These are phyloP conservation scores for Penicillium sp. DNA, from an alignment of 2,329 filamentous ascomycete genomes.

Conservation along the genomic window DNA sequence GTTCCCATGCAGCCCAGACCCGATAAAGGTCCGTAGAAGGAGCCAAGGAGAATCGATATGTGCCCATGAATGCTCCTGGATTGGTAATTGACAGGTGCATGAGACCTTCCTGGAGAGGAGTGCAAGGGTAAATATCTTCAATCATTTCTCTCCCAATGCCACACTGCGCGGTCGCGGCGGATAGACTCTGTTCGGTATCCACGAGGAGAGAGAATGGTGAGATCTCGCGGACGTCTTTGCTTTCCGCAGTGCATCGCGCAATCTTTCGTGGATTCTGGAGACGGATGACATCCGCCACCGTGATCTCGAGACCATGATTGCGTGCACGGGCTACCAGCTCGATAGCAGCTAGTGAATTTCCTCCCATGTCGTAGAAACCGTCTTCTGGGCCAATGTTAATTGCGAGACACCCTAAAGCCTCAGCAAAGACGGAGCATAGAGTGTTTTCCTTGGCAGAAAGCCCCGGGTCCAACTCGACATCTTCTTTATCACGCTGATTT, in stretches of 20 bases:
- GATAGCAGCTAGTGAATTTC: constrained; percentile 31
- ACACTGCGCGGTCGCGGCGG: not conserved
- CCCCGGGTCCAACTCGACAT: not conserved
- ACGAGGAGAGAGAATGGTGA: not conserved
- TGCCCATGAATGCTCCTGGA: constrained; percentile 2
- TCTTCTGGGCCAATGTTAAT: constrained; percentile 7
- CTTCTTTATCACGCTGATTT: not conserved
- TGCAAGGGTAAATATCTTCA: constrained; percentile 39
- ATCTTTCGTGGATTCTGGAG: not conserved
- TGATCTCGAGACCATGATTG: constrained; percentile 15
- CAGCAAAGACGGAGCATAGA: not conserved
- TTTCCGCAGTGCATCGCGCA: not conserved
- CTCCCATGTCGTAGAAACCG: constrained; percentile 30
- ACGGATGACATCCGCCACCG: constrained; percentile 9
- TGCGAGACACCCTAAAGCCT: not conserved
- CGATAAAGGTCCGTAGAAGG: not conserved
- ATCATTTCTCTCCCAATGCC: constrained; percentile 15
- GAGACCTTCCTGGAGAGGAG: constrained; percentile 38
- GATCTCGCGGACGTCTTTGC: not conserved
- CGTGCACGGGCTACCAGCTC: constrained; percentile 22
- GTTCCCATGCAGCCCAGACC: constrained; percentile 1
- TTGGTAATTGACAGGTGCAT: constrained; percentile 19
- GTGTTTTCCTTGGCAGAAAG: not conserved
- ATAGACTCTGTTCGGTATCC: not conserved
- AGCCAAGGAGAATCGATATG: constrained; percentile 1